Evolutionary conservation across 2,329 filamentous ascomycete genomes (phyloP).

Genomic region (Tolypocladium ophioglossoides): DNA sequence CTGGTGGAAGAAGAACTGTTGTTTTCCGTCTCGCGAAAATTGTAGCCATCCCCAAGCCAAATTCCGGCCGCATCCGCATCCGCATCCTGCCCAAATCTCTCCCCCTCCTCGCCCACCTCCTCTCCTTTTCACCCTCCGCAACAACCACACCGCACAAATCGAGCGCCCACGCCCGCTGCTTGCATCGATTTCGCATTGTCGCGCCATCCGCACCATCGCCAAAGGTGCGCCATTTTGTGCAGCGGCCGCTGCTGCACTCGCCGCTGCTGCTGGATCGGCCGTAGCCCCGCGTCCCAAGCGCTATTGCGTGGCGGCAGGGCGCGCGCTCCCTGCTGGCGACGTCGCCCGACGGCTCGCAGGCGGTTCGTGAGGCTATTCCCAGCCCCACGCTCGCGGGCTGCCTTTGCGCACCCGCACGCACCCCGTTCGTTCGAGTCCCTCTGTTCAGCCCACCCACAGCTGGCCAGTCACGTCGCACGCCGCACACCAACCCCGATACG

Average conservation of each 20-base stretch:
- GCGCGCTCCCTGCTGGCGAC: slow-evolving; percentile 1
- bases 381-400: slow-evolving; percentile 8
- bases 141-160: slow-evolving; percentile 21
- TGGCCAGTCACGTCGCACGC: slow-evolving; percentile 13
- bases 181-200: slow-evolving; percentile 31
- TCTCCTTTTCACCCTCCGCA: slow-evolving; percentile 21
- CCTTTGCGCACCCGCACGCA: slow-evolving; percentile 1
- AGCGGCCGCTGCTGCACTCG: slow-evolving; percentile 16
- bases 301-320: slow-evolving; percentile 10
- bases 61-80: slow-evolving; percentile 10
- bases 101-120: slow-evolving; percentile 10
- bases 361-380: slow-evolving; percentile 30
- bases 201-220: slow-evolving; percentile 21
- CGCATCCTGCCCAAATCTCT: slow-evolving; percentile 9
- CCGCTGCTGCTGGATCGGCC: slow-evolving; percentile 12
- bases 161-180: slow-evolving; percentile 13
- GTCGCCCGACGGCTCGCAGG: slow-evolving; percentile 12
- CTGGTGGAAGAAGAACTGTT: slow-evolving; percentile 3
- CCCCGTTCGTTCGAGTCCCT: slow-evolving; percentile 1
- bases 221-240: slow-evolving; percentile 25
- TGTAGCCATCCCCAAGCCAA: slow-evolving; percentile 15
- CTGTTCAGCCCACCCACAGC: slow-evolving; percentile 3
- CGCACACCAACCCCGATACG: neutral
- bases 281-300: slow-evolving; percentile 10
- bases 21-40: neutral